Base-by-base conservation (phyloP, 2,329 filamentous ascomycete genomes). In the Alternaria novae-zelandiae region DNA sequence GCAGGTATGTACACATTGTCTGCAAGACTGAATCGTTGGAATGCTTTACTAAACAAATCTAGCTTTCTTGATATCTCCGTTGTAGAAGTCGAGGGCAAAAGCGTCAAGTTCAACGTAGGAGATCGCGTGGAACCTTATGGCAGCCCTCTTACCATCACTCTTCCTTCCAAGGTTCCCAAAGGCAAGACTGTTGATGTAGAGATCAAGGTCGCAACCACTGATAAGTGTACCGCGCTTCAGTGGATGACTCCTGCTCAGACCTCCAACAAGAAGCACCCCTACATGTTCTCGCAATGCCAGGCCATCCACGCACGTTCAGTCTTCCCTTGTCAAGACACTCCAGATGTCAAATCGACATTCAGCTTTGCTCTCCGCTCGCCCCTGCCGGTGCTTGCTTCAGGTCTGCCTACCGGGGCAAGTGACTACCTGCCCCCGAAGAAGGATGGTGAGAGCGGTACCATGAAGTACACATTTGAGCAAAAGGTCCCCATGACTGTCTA, bases 211-310 rank as follows among this genome's bases (percentile, higher is more conserved):
- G 86, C 91, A 70, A 98, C 96, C 6, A 98, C 96, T 1, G 87
- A 91, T 55, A 87, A 92, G 74, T 97, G 95, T 81, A 97, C 94
- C 11, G 95, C 95, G 10, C 85, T 99, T 66, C 95, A 98, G 82
- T 99, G 96, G 95, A 87, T 99, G 80, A 94, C 92, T 0, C 93
- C 94, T 2, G 91, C 91, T 30, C 96, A 98, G 83, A 98, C 96
- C 1, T 93, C 92, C 62, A 97, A 97, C 86, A 94, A 94, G 84
- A 96, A 94, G 81, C 91, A 96, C 70, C 95, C 95, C 1, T 98
- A 97, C 82, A 95, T 98, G 90, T 98, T 98, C 84, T 96, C 93
- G 47, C 96, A 98, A 83, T 97, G 94, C 80, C 95, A 99, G 84
- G 94, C 95, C 57, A 98, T 97, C 75, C 94, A 98, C 75, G 93